Base-by-base conservation (phyloP, 2,329 filamentous ascomycete genomes). In the Xylariaceae sp. region DNA sequence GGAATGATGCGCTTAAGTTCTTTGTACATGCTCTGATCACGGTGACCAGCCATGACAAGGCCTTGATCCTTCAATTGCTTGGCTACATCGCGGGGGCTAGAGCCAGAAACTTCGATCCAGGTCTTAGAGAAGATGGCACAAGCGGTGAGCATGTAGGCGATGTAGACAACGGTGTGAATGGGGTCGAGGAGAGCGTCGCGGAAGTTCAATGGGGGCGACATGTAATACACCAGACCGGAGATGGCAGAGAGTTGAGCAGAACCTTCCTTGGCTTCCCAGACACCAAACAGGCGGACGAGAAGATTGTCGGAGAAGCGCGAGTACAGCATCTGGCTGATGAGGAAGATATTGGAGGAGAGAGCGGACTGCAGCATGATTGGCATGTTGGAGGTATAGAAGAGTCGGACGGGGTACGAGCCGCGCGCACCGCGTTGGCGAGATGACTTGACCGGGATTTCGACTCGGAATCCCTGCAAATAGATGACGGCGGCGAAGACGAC, bases 361-460 rank as follows among this genome's bases (percentile, higher is more conserved):
- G 92, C 92, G 33, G 90, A 97, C 75, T 98, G 94, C 66, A 98
- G 78, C 92, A 98, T 98, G 71, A 98, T 98, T 63, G 92, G 92
- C 94, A 98, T 98, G 84, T 98, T 98, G 66, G 89, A 96, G 63
- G 92, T 98, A 75, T 98, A 98, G 81, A 98, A 98, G 44, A 98
- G 86, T 61, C 94, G 90, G 66, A 98, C 81, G 59, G 92, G 92
- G 79, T 97, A 98, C 28, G 89, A 94, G 60, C 90, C 94, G 59
- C 92, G 90, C 65, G 94, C 92, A 68, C 92, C 92, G 76, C 92
- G 89, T 79, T 98, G 92, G 71, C 92, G 89, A 57, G 88, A 90
- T 45, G 89, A 96, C 83, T 98, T 98, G 78, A 98, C 92, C 48
- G 94, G 94, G 63, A 98, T 98, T 74, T 98, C 92, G 62, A 98